Conservation (phyloP, 805 yeast genomes). For the Ogataea pilisensis region DNA sequence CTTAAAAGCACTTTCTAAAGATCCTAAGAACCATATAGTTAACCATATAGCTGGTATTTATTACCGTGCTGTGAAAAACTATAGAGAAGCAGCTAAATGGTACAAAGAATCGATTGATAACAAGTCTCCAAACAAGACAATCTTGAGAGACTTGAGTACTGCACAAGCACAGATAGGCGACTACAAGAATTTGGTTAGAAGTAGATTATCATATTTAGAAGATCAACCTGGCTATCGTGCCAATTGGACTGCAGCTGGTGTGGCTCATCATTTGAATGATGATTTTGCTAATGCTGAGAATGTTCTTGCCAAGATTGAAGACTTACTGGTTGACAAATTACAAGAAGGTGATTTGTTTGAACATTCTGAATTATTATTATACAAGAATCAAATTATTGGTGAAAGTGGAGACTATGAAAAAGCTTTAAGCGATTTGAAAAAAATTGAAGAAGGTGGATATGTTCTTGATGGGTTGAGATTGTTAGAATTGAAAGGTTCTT, state of each 20-base stretch:
- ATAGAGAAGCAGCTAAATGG: slow-evolving; percentile 74
- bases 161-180: slow-evolving; percentile 80
- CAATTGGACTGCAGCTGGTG: slow-evolving; percentile 84
- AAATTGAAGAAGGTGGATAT: slow-evolving; percentile 44
- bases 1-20: slow-evolving; percentile 55
- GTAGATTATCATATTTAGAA: slow-evolving; percentile 68
- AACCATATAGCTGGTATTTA: slow-evolving; percentile 85
- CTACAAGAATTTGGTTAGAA: slow-evolving; percentile 52
- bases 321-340: slow-evolving; percentile 61
- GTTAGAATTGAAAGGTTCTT: slow-evolving; percentile 63
- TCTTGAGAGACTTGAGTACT: slow-evolving; percentile 76
- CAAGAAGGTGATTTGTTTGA: slow-evolving; percentile 68
- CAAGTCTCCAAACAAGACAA: slow-evolving; percentile 73
- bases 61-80: slow-evolving; percentile 65
- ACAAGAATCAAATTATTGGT: slow-evolving; percentile 62
- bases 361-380: slow-evolving; percentile 74
- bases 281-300: slow-evolving; percentile 66
- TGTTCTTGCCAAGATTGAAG: slow-evolving; percentile 73
- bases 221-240: slow-evolving; percentile 78
- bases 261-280: slow-evolving; percentile 74
- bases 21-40: slow-evolving; percentile 61
- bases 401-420: slow-evolving; percentile 58
- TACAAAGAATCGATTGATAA: slow-evolving; percentile 69
- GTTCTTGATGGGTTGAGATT: slow-evolving; percentile 57
- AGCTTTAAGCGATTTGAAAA: slow-evolving; percentile 59